Evolutionary conservation across 2,329 filamentous ascomycete genomes (phyloP).

Genomic region (Aspergillus nomiae): DNA sequence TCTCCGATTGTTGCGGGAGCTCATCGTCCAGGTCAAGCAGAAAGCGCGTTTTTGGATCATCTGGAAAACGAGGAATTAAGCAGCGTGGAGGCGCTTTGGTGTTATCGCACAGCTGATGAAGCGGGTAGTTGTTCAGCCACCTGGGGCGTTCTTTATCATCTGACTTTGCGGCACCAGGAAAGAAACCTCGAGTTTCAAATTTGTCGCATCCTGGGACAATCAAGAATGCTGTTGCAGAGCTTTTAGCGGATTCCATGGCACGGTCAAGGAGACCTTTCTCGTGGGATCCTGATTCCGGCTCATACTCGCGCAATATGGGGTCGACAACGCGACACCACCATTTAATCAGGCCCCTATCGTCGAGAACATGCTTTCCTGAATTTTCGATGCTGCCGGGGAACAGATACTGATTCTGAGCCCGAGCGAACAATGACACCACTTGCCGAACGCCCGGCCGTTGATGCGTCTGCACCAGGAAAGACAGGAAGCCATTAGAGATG

Average conservation of each 20-base stretch:
- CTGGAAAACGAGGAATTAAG: slow-evolving; percentile 86
- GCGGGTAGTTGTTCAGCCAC: slow-evolving; percentile 67
- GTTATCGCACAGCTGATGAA: slow-evolving; percentile 71
- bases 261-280: slow-evolving; percentile 32
- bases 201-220: slow-evolving; percentile 83
- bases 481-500: slow-evolving; percentile 73
- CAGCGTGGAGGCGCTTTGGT: slow-evolving; percentile 74
- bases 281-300: slow-evolving; percentile 42
- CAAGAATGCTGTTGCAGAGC: slow-evolving; percentile 71
- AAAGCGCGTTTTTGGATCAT: slow-evolving; percentile 92
- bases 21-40: slow-evolving; percentile 87
- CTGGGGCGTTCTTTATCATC: slow-evolving; percentile 40
- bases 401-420: slow-evolving; percentile 89
- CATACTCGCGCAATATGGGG: slow-evolving; percentile 62
- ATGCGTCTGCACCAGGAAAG: slow-evolving; percentile 69
- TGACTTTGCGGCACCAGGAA: slow-evolving; percentile 58
- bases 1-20: slow-evolving; percentile 48
- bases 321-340: slow-evolving; percentile 96
- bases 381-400: slow-evolving; percentile 92
- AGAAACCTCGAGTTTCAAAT: slow-evolving; percentile 77
- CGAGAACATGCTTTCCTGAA: slow-evolving; percentile 81
- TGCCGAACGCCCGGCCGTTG: slow-evolving; percentile 67
- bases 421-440: slow-evolving; percentile 86
- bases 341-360: slow-evolving; percentile 84
- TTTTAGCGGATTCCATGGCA: slow-evolving; percentile 32